Base-by-base conservation (phyloP, 108 stramenopile genomes). In the Nannochloropsis oceanica region DNA sequence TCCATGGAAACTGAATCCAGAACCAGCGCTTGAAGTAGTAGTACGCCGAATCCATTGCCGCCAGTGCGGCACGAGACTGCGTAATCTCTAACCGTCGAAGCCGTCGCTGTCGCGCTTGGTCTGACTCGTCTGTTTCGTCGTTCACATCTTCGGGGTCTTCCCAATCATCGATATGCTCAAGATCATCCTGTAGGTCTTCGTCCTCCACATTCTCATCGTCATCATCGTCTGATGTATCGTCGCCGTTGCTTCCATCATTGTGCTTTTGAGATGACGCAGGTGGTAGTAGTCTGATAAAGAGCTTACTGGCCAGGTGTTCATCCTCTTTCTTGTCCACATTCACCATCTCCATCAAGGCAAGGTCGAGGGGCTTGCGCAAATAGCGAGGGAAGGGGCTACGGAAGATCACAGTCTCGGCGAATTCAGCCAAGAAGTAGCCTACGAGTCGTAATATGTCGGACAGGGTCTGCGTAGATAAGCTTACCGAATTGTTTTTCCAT, bases 1-100 rank as follows among this genome's bases (percentile, higher is more conserved):
- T 91, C 93, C 93, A 94, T 11, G 93, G 93, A 44, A 92, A 93
- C 82, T 93, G 92, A 7, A 93, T 86, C 94, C 94, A 94, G 26
- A 93, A 44, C 94, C 94, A 94, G 46, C 94, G 92, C 44, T 91
- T 43, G 84, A 86, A 92, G 79, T 84, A 90, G 90, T 93, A 93
- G 43, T 85, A 82, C 26, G 24, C 26, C 42, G 59, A 73, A 73
- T 73, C 59, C 59, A 73, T 73, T 73, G 59, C 59, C 25, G 18
- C 81, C 14, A 27, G 81, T 81, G 18, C 81, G 81, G 81, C 81
- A 34, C 27, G 81, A 81, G 27, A 34, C 24, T 25, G 81, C 81
- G 12, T 34, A 7, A 27, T 34, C 27, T 34, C 27, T 25, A 34
- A 11, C 81, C 18, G 27, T 11, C 84, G 25, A 85, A 20, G n/a